Evolutionary conservation across 2,329 filamentous ascomycete species (phyloP).

Genomic region (Aspergillus melleus): DNA sequence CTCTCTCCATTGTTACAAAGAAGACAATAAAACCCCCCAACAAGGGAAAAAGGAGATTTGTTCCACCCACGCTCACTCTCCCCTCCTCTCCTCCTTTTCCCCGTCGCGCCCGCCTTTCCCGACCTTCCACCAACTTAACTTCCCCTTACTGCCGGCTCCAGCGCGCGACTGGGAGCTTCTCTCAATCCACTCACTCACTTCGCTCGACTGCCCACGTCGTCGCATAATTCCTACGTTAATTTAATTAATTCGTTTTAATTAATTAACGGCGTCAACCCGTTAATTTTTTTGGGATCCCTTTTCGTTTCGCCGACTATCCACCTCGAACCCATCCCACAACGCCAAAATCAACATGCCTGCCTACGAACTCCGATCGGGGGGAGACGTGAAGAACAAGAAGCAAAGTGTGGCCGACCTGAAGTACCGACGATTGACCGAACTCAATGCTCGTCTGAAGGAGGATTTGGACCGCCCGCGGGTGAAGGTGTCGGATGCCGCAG

Average conservation of each 20-base stretch:
- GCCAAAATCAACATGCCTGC: constrained; percentile 53
- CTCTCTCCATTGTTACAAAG: neutral
- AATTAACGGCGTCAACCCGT: constrained; percentile 8
- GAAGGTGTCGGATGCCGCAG: constrained; percentile 89
- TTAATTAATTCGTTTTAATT: constrained; percentile 1
- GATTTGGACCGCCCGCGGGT: constrained; percentile 94
- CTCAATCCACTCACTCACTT: neutral
- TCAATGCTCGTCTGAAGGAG: constrained; percentile 93
- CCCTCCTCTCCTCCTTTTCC: constrained; percentile 42
- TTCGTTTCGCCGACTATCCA: neutral
- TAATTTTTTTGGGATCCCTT: constrained; percentile 3
- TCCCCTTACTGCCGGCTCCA: neutral
- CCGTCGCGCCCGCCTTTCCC: constrained; percentile 49
- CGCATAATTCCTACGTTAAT: constrained; percentile 4
- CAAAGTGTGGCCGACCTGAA: constrained; percentile 99
- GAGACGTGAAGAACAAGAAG: constrained; percentile 82
- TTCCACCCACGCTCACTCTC: neutral
- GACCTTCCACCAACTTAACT: neutral
- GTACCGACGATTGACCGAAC: constrained; percentile 89
- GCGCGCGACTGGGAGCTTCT: neutral
- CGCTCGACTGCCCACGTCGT: neutral
- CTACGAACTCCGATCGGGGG: constrained; percentile 66
- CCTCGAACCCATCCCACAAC: constrained; percentile 1
- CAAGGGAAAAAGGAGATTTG: neutral
- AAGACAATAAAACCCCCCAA: neutral